phyloP scores from a whole-genome alignment of 495 filamentous ascomycete species.

The Astrothelium subdiscretum region DNA sequence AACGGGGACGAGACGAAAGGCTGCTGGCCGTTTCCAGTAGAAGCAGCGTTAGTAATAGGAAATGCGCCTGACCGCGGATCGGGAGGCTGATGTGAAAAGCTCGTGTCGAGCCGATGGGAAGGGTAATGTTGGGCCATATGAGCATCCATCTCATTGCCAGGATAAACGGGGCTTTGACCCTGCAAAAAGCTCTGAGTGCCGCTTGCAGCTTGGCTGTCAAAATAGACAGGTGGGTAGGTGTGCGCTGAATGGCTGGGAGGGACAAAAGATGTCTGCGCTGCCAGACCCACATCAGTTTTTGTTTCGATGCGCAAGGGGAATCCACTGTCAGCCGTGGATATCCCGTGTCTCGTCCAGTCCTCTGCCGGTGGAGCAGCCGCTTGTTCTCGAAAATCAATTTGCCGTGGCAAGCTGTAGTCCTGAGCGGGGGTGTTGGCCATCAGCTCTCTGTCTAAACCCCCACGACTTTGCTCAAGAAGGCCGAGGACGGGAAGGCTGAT shows the following conservation, averaged over 20 bases:
- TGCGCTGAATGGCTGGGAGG: not conserved
- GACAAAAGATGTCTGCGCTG: not conserved
- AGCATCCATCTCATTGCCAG: not conserved
- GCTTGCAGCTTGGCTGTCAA: not conserved
- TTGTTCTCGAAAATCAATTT: not conserved
- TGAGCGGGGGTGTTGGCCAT: not conserved
- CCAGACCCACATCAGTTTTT: not conserved
- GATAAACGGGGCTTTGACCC: not conserved
- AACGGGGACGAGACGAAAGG: not conserved
- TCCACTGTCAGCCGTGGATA: not conserved
- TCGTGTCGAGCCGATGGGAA: not conserved
- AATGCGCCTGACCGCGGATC: not conserved
- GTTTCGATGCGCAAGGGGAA: not conserved
- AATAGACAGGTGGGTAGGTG: not conserved
- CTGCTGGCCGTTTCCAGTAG: not conserved
- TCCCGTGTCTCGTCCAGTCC: not conserved
- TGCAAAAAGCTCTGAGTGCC: not conserved
- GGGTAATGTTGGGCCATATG: not conserved
- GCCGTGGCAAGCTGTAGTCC: not conserved
- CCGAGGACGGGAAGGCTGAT: constrained; percentile 77
- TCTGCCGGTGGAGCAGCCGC: not conserved
- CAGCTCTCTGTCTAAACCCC: not conserved
- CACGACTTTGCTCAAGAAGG: constrained; percentile 41
- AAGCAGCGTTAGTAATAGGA: not conserved
- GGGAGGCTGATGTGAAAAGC: not conserved